Percentiles rank a stretch among this genome's conserved stretches.
Evolutionary conservation across 1,284 basidiomycete species (phyloP).

Genomic region (Schizophyllum amplum): DNA sequence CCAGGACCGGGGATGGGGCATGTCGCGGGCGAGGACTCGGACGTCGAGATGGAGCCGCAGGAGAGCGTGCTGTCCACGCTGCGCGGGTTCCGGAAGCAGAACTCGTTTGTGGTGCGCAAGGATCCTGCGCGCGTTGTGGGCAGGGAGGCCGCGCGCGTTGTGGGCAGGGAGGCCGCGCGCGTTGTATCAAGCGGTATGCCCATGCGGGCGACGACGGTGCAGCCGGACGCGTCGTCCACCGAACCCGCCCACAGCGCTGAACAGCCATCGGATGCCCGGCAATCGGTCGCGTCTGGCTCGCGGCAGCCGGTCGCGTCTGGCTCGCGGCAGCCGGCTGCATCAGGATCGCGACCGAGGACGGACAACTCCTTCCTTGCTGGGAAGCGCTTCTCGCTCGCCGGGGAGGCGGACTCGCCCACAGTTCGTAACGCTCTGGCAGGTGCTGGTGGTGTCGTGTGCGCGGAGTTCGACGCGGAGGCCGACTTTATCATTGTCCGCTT

Average conservation of each 20-base stretch:
- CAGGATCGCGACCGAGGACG: slow-evolving; percentile 5
- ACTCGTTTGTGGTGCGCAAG: slow-evolving; percentile 43
- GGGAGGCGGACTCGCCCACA: slow-evolving; percentile 48
- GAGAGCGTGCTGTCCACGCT: slow-evolving; percentile 40
- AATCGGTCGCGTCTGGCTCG: neutral
- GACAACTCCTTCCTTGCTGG: slow-evolving; percentile 41
- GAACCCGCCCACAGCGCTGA: neutral
- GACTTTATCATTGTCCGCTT: slow-evolving; percentile 64
- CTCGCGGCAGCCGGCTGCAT: slow-evolving; percentile 1
- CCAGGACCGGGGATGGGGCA: no score
- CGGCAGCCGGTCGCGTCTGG: neutral
- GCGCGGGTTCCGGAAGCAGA: slow-evolving; percentile 36
- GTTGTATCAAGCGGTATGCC: no score
- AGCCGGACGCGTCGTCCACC: neutral
- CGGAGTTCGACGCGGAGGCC: slow-evolving; percentile 32
- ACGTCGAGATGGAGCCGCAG: slow-evolving; percentile 3
- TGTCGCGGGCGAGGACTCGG: neutral
- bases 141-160: slow-evolving; percentile 1
- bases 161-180: no score
- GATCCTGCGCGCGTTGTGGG: neutral
- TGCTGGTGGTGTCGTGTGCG: slow-evolving; percentile 43
- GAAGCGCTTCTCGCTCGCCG: slow-evolving; percentile 45
- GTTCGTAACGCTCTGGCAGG: slow-evolving; percentile 52
- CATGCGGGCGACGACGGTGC: no score
- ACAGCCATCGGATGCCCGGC: neutral